These are phyloP conservation scores for Coleophoma eucalyptorum DNA, from an alignment of 2,329 filamentous ascomycete genomes.

Conservation along the genomic window DNA sequence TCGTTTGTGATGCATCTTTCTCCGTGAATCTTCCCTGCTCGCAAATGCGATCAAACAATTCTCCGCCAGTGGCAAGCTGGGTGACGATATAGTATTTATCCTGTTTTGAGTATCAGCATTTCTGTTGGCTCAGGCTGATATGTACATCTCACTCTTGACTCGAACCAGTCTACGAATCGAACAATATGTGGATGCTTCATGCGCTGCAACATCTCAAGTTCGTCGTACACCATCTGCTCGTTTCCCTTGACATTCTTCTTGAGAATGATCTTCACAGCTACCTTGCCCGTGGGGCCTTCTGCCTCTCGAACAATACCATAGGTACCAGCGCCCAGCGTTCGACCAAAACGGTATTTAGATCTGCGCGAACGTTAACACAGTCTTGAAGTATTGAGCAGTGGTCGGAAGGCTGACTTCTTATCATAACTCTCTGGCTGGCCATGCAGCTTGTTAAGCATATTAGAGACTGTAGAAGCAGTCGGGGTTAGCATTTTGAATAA, in stretches of 20 bases:
- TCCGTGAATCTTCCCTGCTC: constrained; percentile 98
- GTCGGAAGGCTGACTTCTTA: constrained; percentile 68
- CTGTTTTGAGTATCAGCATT: constrained; percentile 38
- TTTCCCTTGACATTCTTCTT: constrained; percentile 99
- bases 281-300: constrained; percentile 78
- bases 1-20: constrained; percentile 88
- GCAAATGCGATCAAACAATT: constrained; percentile 97
- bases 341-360: constrained; percentile 85
- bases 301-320: constrained; percentile 98
- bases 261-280: constrained; percentile 97
- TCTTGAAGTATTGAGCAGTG: constrained; percentile 3
- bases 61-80: constrained; percentile 89
- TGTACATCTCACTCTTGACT: constrained; percentile 71
- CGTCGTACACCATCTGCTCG: constrained; percentile 98
- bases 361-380: constrained; percentile 38
- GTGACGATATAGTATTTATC: constrained; percentile 99
- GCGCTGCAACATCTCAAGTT: constrained; percentile 87
- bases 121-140: neutral
- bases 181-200: constrained; percentile 95
- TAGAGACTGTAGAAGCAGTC: constrained; percentile 59
- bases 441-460: constrained; percentile 92
- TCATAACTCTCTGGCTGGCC: constrained; percentile 98
- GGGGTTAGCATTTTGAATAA: neutral
- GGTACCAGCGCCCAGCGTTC: constrained; percentile 91
- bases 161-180: constrained; percentile 97